phyloP scores from a whole-genome alignment of 306 rosid species.

The Ceratonia siliqua region DNA sequence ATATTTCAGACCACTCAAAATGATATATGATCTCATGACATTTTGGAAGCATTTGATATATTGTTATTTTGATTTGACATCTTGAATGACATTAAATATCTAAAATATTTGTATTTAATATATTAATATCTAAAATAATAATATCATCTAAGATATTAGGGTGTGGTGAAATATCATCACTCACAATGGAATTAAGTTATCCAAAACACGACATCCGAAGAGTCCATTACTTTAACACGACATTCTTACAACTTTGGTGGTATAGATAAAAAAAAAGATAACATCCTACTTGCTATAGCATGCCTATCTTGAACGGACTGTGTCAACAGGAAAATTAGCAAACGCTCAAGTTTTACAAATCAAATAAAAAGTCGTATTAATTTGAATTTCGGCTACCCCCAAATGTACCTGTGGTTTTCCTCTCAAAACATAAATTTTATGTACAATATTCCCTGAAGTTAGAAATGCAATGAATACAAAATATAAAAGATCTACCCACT shows the following conservation, averaged over 20 bases:
- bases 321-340: not conserved
- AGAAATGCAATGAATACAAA: not conserved
- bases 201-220: not conserved
- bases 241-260: not conserved
- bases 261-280: not conserved
- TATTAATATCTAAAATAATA: no score
- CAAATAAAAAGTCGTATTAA: not conserved
- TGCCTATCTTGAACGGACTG: not conserved
- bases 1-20: no score
- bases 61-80: no score
- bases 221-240: not conserved
- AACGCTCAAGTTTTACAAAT: not conserved
- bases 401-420: conserved; percentile 3
- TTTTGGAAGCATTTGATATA: no score
- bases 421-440: not conserved
- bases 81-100: no score
- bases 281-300: not conserved
- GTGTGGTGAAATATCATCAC: no score
- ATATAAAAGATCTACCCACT: not conserved
- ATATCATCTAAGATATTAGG: no score
- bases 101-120: no score
- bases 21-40: no score
- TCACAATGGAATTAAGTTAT: no score
- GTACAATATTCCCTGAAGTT: not conserved
- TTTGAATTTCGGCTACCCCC: not conserved